Evolutionary conservation across 1,284 basidiomycete genomes (phyloP).

Genomic region (Heterobasidion occidentale): DNA sequence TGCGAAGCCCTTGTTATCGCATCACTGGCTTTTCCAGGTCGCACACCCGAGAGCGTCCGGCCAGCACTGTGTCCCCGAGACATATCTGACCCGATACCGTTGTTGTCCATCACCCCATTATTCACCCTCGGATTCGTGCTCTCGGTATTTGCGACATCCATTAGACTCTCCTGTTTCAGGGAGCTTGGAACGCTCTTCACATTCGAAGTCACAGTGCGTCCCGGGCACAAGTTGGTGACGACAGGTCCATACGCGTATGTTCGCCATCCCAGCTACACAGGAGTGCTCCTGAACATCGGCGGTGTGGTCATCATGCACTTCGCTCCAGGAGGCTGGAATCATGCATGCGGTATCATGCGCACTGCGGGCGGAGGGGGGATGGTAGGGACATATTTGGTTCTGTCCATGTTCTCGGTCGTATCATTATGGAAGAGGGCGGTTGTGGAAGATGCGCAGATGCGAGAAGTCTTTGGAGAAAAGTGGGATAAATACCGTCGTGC

Average conservation of each 20-base stretch:
- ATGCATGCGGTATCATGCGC: neutral
- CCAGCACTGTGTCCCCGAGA: neutral
- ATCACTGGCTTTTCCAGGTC: neutral
- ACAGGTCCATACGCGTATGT: neutral
- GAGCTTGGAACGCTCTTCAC: neutral
- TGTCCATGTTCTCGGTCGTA: neutral
- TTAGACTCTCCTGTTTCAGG: neutral
- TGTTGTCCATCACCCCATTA: neutral
- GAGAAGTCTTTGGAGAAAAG: neutral
- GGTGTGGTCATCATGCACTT: neutral
- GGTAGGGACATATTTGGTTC: neutral
- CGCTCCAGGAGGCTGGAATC: neutral
- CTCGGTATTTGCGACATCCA: neutral
- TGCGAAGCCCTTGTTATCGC: neutral
- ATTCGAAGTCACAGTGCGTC: neutral
- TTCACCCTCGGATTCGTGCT: neutral
- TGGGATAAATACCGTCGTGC: neutral
- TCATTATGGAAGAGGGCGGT: neutral
- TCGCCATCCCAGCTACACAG: conserved; percentile 1
- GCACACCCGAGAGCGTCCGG: neutral
- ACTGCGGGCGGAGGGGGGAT: neutral
- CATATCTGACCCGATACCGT: neutral
- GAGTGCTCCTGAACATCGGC: neutral
- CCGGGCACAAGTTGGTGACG: neutral
- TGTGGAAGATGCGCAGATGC: neutral